phyloP scores from a whole-genome alignment of 352 stramenopile species.

The Saprolegnia diclina region DNA sequence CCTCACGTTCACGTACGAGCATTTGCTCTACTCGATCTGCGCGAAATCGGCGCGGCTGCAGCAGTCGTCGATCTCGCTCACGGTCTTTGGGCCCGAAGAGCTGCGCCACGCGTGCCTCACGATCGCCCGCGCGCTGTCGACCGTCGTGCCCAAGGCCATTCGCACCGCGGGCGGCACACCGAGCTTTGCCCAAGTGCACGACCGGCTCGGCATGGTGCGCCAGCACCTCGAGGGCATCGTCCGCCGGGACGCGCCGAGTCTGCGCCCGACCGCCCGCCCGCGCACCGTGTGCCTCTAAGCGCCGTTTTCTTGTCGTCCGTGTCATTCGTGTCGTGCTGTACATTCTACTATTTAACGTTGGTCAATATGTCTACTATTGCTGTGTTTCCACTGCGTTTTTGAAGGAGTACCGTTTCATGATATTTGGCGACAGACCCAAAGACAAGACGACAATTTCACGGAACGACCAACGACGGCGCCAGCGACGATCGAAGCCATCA shows the following conservation, averaged over 20 bases:
- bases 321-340: too few relatives aligned
- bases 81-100: constrained; percentile 3
- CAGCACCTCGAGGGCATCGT: constrained; percentile 8
- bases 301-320: not conserved
- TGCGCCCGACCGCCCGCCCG: constrained; percentile 1
- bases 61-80: not conserved
- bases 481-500: not conserved
- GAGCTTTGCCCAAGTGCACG: not conserved
- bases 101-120: constrained; percentile 1
- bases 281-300: constrained; percentile 6
- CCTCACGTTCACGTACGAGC: constrained; percentile 1
- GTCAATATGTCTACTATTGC: too few relatives aligned
- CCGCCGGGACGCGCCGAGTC: not conserved
- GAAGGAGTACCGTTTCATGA: not conserved
- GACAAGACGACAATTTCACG: too few relatives aligned
- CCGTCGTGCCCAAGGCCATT: constrained; percentile 7
- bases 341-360: too few relatives aligned
- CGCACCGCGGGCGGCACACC: not conserved
- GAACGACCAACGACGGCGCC: too few relatives aligned
- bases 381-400: too few relatives aligned
- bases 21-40: constrained; percentile 8
- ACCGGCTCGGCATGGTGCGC: not conserved
- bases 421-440: not conserved
- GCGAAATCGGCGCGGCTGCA: not conserved
- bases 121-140: not conserved